Evolutionary conservation across 805 yeast species (phyloP).

Genomic region (Candida tallmaniae): DNA sequence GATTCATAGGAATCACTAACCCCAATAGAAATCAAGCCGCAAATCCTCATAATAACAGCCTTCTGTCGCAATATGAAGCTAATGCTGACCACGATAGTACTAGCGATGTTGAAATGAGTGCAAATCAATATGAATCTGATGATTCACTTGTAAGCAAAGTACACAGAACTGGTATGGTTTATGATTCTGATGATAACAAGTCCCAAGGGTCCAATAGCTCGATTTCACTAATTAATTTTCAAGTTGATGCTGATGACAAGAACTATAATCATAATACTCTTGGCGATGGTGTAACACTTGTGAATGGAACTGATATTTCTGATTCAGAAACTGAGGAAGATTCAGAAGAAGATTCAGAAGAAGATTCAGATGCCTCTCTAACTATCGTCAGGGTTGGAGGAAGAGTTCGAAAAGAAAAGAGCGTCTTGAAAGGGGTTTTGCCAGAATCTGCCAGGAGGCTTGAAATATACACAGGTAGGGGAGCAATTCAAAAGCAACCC

Average conservation of each 20-base stretch:
- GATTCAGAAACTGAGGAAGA: slow-evolving; percentile 4
- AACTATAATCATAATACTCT: background rate
- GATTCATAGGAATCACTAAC: slow-evolving; percentile 23
- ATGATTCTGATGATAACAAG: background rate
- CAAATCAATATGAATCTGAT: slow-evolving; percentile 4
- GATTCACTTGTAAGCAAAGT: background rate
- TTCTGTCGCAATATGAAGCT: background rate
- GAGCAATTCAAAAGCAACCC: background rate
- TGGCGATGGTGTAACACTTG: background rate
- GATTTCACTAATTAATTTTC: too few species aligned
- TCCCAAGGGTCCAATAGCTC: background rate
- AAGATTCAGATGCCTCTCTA: background rate
- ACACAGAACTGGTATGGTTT: background rate
- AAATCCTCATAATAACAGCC: background rate
- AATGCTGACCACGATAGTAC: background rate
- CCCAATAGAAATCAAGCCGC: slow-evolving; percentile 1
- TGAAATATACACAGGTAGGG: slow-evolving; percentile 16
- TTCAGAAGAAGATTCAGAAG: slow-evolving; percentile 1
- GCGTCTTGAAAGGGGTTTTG: slow-evolving; percentile 30
- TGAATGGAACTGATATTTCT: slow-evolving; percentile 4
- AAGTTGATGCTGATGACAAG: background rate
- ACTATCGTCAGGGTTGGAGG: slow-evolving; percentile 23
- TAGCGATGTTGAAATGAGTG: background rate
- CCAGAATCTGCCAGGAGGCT: slow-evolving; percentile 39
- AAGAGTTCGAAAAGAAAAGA: slow-evolving; percentile 21